A percentile compares a stretch with the other conserved stretches of the same genome.
These are phyloP conservation scores for Yamadazyma insecticola DNA, from an alignment of 805 yeast genomes.

Conservation along the genomic window DNA sequence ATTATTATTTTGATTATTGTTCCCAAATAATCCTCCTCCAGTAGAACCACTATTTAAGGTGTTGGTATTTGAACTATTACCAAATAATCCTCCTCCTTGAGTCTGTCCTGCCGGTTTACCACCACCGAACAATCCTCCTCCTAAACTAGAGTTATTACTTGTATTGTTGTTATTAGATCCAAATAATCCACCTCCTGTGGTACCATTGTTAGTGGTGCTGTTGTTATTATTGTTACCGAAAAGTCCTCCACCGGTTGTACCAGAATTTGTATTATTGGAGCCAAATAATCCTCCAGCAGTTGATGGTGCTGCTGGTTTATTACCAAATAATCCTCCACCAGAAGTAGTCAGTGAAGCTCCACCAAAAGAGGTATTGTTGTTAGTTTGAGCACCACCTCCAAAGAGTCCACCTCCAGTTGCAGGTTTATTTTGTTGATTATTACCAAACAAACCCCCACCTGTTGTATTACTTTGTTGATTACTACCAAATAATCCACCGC, in stretches of 20 bases:
- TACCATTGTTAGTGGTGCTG: slow-evolving; percentile 4
- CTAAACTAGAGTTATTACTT: slow-evolving; percentile 3
- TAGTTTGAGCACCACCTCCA: slow-evolving; percentile 19
- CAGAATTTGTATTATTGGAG: slow-evolving; percentile 11
- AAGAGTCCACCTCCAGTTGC: slow-evolving; percentile 40
- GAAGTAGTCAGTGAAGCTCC: slow-evolving; percentile 4
- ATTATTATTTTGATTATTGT: slow-evolving; percentile 7
- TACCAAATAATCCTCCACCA: slow-evolving; percentile 23
- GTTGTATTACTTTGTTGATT: slow-evolving; percentile 5
- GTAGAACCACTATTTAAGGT: too few relatives aligned
- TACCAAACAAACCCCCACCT: slow-evolving; percentile 19
- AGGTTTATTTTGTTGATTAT: slow-evolving; percentile 10
- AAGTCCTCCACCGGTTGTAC: slow-evolving; percentile 17
- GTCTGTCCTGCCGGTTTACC: too few relatives aligned
- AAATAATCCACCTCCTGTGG: slow-evolving; percentile 11
- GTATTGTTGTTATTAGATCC: slow-evolving; percentile 13
- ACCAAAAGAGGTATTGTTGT: slow-evolving; percentile 4
- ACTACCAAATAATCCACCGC: slow-evolving; percentile 21
- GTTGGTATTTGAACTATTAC: slow-evolving; percentile 13
- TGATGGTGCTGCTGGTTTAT: not conserved
- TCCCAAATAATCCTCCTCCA: slow-evolving; percentile 24
- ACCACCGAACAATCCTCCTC: slow-evolving; percentile 29
- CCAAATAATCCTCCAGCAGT: slow-evolving; percentile 23
- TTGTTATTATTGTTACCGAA: slow-evolving; percentile 20
- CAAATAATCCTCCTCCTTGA: slow-evolving; percentile 35